Conservation (phyloP, 169 alveolate species). For the Theileria equi region DNA sequence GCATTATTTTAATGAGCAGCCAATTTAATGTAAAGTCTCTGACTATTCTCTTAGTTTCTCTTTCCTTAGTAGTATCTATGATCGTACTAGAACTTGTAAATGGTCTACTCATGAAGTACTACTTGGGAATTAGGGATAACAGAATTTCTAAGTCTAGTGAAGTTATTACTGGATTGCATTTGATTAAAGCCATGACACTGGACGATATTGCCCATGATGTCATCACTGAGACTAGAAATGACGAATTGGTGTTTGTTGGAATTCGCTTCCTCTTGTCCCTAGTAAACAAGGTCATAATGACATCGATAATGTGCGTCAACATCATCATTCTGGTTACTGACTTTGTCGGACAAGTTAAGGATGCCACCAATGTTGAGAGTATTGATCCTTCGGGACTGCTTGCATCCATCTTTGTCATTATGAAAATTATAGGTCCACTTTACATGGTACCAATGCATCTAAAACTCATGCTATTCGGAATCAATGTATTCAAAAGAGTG, state of each 20-base stretch:
- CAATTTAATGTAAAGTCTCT: slow-evolving; percentile 10
- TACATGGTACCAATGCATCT: slow-evolving; percentile 24
- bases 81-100: slow-evolving; percentile 13
- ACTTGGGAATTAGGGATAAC: slow-evolving; percentile 29
- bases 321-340: slow-evolving; percentile 11
- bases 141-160: slow-evolving; percentile 28
- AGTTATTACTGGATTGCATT: slow-evolving; percentile 2
- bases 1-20: slow-evolving; percentile 11
- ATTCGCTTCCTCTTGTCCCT: slow-evolving; percentile 10
- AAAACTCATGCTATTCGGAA: slow-evolving; percentile 2
- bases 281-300: slow-evolving; percentile 12
- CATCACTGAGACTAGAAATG: slow-evolving; percentile 17
- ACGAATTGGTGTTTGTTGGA: slow-evolving; percentile 27
- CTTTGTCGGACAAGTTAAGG: slow-evolving; percentile 16
- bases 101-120: slow-evolving; percentile 2
- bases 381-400: slow-evolving; percentile 35
- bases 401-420: slow-evolving; percentile 25
- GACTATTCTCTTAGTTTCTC: slow-evolving; percentile 1
- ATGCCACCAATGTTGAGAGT: not conserved
- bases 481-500: slow-evolving; percentile 19
- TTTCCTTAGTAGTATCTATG: slow-evolving; percentile 6
- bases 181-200: slow-evolving; percentile 9
- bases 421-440: slow-evolving; percentile 23
- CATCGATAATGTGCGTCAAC: not conserved
- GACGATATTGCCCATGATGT: slow-evolving; percentile 46